These are phyloP conservation scores for Candida smagusa DNA, from an alignment of 1,139 yeast species.

Conservation along the genomic window DNA sequence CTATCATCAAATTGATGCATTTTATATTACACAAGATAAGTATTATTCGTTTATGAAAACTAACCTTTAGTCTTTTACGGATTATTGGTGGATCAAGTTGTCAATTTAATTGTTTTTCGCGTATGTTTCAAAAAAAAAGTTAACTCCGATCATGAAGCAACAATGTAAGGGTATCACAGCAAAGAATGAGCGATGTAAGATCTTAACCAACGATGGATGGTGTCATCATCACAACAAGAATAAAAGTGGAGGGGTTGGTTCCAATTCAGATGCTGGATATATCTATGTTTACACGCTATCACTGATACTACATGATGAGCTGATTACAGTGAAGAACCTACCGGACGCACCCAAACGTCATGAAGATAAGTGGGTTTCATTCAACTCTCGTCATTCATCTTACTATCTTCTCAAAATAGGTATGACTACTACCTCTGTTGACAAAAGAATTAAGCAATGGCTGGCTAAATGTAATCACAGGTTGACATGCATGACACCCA, in stretches of 20 bases:
- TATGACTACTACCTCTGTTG: slow-evolving; percentile 48
- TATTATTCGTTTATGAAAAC: too few species aligned
- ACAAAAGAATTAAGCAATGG: slow-evolving; percentile 50
- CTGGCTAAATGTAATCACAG: slow-evolving; percentile 50
- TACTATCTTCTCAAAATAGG: slow-evolving; percentile 53
- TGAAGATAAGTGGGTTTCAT: slow-evolving; percentile 29
- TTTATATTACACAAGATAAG: too few species aligned
- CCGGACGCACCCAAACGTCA: slow-evolving; percentile 22
- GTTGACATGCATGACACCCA: slow-evolving; percentile 34
- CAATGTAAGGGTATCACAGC: slow-evolving; percentile 34
- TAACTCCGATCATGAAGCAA: slow-evolving; percentile 1
- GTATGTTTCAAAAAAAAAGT: not conserved
- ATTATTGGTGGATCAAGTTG: not conserved
- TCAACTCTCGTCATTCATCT: slow-evolving; percentile 36
- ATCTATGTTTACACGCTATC: slow-evolving; percentile 54
- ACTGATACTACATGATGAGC: slow-evolving; percentile 29
- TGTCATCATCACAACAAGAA: slow-evolving; percentile 14
- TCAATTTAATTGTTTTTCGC: too few species aligned
- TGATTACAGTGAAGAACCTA: slow-evolving; percentile 31
- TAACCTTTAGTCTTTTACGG: too few species aligned
- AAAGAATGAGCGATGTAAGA: slow-evolving; percentile 30
- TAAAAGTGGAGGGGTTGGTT: not conserved
- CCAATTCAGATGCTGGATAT: slow-evolving; percentile 27
- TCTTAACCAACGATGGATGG: slow-evolving; percentile 18
- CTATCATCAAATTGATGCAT: too few species aligned